Conservation (phyloP, 371 early-diverging fungal species). For the Blakeslea trispora region DNA sequence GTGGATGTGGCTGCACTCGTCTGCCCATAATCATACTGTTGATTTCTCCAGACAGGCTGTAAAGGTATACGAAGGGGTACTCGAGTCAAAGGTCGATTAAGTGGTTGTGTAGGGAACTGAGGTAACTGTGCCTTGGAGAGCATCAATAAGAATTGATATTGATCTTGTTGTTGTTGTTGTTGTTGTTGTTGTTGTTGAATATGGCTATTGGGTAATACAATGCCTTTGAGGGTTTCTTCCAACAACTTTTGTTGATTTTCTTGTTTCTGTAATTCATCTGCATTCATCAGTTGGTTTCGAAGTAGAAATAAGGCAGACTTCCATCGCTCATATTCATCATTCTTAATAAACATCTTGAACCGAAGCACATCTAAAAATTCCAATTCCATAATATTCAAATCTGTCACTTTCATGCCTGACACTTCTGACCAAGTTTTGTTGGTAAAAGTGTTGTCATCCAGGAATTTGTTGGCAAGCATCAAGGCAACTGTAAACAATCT, state of each 20-base stretch:
- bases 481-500: conserved; percentile 77
- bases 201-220: conserved; percentile 32
- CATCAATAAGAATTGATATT: conserved; percentile 31
- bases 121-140: conserved; percentile 30
- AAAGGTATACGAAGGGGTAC: conserved; percentile 30
- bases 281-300: conserved; percentile 38
- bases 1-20: conserved; percentile 5
- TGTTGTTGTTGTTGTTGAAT: conserved; percentile 23
- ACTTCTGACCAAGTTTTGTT: conserved; percentile 75
- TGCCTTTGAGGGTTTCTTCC: conserved; percentile 44
- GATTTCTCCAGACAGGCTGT: conserved; percentile 30
- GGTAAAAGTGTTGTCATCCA: conserved; percentile 71
- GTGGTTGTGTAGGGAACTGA: conserved; percentile 28
- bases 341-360: conserved; percentile 61
- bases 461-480: conserved; percentile 72
- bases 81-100: conserved; percentile 23
- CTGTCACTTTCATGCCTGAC: conserved; percentile 64
- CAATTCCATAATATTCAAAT: conserved; percentile 72
- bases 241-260: conserved; percentile 44
- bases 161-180: conserved; percentile 33
- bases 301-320: conserved; percentile 37
- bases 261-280: conserved; percentile 38
- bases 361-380: conserved; percentile 66
- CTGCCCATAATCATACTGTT: conserved; percentile 1
- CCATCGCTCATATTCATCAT: conserved; percentile 57